Evolutionary conservation across 257 asterid species (phyloP).

Genomic region (Nicotiana otophora): DNA sequence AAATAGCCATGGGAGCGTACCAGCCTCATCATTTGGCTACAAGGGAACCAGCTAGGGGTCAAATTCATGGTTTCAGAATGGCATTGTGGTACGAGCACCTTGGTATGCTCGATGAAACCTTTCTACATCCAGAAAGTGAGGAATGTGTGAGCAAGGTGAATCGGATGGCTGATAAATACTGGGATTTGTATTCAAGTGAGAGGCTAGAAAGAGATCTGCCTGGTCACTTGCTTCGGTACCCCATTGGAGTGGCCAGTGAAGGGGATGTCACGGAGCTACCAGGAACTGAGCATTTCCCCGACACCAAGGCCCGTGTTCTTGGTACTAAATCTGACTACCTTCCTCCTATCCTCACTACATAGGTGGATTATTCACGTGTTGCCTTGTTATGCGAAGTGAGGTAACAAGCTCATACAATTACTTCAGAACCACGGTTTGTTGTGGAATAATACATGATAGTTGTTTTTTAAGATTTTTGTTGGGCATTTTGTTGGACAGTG

Average conservation of each 20-base stretch:
- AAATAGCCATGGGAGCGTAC: slow-evolving; percentile 85
- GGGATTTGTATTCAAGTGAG: slow-evolving; percentile 63
- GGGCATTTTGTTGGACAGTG: not conserved
- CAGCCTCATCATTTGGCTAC: slow-evolving; percentile 66
- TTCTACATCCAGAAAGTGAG: slow-evolving; percentile 50
- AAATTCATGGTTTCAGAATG: slow-evolving; percentile 84
- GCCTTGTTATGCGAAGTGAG: not conserved
- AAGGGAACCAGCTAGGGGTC: slow-evolving; percentile 65
- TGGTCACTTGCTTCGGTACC: slow-evolving; percentile 74
- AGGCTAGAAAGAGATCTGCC: slow-evolving; percentile 53
- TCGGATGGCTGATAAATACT: slow-evolving; percentile 51
- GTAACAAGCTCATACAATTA: not conserved
- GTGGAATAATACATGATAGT: not conserved
- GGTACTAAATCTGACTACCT: slow-evolving; percentile 68
- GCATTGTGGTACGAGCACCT: slow-evolving; percentile 90
- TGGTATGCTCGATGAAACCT: slow-evolving; percentile 74
- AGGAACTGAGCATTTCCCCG: slow-evolving; percentile 62
- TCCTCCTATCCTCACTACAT: slow-evolving; percentile 75
- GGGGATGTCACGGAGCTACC: slow-evolving; percentile 68
- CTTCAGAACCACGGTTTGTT: not conserved
- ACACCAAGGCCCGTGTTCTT: slow-evolving; percentile 61
- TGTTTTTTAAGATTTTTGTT: not conserved
- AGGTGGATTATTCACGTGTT: slow-evolving; percentile 7
- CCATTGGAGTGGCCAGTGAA: slow-evolving; percentile 44
- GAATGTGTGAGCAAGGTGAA: slow-evolving; percentile 57